Conservation (phyloP, 345 rosid species). For the Murraya paniculata region DNA sequence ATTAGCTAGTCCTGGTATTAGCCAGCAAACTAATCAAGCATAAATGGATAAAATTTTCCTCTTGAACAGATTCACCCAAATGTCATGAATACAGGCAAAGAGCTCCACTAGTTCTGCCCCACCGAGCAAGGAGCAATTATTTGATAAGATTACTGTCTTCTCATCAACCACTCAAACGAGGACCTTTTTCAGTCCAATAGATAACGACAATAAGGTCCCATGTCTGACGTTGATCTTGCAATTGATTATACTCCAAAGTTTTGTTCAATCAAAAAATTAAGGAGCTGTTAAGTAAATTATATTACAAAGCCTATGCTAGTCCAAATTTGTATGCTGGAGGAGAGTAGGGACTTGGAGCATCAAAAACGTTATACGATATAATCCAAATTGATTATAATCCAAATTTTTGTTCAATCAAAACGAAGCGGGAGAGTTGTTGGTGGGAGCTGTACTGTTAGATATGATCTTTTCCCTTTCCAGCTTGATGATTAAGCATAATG, state of each 20-base stretch:
- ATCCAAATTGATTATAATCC: too few relatives aligned
- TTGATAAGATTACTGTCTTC: slow-evolving; percentile 13
- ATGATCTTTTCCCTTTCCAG: neutral
- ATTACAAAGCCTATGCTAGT: neutral
- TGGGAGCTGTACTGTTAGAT: slow-evolving; percentile 13
- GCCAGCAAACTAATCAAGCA: neutral
- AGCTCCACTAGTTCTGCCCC: neutral
- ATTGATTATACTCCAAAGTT: neutral
- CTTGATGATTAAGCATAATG: neutral
- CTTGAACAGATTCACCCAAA: neutral
- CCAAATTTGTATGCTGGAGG: neutral
- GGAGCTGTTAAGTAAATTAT: neutral
- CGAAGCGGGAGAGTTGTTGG: neutral
- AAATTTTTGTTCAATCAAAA: too few relatives aligned
- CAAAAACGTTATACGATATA: neutral
- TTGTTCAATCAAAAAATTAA: neutral
- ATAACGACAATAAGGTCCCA: neutral
- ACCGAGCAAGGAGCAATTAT: slow-evolving; percentile 3
- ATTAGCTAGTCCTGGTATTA: neutral
- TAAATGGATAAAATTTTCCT: neutral
- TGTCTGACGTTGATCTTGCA: neutral
- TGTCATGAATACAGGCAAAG: neutral
- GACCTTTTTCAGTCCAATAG: neutral
- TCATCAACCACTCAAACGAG: slow-evolving; percentile 11
- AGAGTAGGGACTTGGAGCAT: neutral